phyloP scores from a whole-genome alignment of 371 early-diverging fungal genomes.

The Batrachochytrium dendrobatidis region DNA sequence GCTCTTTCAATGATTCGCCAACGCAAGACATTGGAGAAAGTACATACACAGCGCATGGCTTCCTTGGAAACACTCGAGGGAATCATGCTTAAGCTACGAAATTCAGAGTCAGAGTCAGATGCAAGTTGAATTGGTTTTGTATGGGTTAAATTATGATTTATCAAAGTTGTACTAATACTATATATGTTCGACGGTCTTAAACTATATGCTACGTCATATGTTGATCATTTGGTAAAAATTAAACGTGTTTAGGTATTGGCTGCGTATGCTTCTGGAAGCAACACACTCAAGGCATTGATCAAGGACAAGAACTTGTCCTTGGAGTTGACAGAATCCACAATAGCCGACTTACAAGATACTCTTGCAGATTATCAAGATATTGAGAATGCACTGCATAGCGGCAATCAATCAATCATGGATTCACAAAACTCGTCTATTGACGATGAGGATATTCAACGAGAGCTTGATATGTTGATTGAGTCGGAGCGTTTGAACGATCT shows the following conservation, averaged over 20 bases:
- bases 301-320: slow-evolving; percentile 29
- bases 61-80: slow-evolving; percentile 52
- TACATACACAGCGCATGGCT: slow-evolving; percentile 38
- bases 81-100: slow-evolving; percentile 45
- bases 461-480: slow-evolving; percentile 30
- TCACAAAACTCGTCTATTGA: slow-evolving; percentile 9
- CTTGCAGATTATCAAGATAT: slow-evolving; percentile 51
- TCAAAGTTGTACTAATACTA: background rate
- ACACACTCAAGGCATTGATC: slow-evolving; percentile 36
- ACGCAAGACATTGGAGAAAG: slow-evolving; percentile 4
- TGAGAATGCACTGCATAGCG: slow-evolving; percentile 38
- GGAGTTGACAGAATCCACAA: slow-evolving; percentile 39
- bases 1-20: background rate
- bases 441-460: slow-evolving; percentile 41
- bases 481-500: slow-evolving; percentile 1
- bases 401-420: slow-evolving; percentile 23
- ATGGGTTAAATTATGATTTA: background rate
- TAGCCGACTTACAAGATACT: slow-evolving; percentile 40
- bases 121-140: slow-evolving; percentile 18
- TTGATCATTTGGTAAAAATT: no score
- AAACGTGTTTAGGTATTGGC: slow-evolving; percentile 42
- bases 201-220: no score
- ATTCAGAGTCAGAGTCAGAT: slow-evolving; percentile 49
- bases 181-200: background rate
- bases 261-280: slow-evolving; percentile 48